Base-by-base conservation (phyloP, 139 green algal species). In the Desmodesmus armatus region DNA sequence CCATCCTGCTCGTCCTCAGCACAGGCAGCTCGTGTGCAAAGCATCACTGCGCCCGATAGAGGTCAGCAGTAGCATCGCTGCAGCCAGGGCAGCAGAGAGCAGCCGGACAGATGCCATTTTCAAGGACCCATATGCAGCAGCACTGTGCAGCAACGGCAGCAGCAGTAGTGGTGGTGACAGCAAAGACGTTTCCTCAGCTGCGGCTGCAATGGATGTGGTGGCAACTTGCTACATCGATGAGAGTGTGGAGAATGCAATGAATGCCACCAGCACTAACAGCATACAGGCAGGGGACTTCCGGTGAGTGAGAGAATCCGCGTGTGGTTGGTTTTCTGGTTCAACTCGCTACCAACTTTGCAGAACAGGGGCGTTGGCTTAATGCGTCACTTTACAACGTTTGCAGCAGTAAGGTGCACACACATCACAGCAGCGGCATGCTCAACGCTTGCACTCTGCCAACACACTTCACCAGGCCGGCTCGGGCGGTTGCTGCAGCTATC, bases 281-380 rank as follows among this genome's bases (percentile, higher is more conserved):
- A 92, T 96, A 72, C 93, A 91, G 72, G 60, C 92, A 40, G 92
- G 93, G 3, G 63, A 91, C 82, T 93, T 89, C 74, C 71, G 88
- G 1, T 90, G 93, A 85, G 89, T 87, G 73, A 1, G 70, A n/a
- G n/a, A n/a, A n/a, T n/a, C n/a, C n/a, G n/a, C n/a, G n/a, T n/a
- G n/a, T n/a, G n/a, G n/a, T n/a, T n/a, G n/a, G n/a, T n/a, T n/a
- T n/a, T n/a, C n/a, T n/a, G n/a, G n/a, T n/a, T n/a, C n/a, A n/a
- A n/a, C n/a, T n/a, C n/a, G n/a, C n/a, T n/a, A n/a, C n/a, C n/a
- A n/a, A n/a, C n/a, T n/a, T n/a, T n/a, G n/a, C n/a, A n/a, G n/a
- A n/a, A n/a, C n/a, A n/a, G n/a, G n/a, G n/a, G n/a, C n/a, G n/a
- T n/a, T n/a, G n/a, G n/a, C n/a, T n/a, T n/a, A n/a, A n/a, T n/a